Evolutionary conservation across 148 eudicot genomes (phyloP).

Genomic region (Limonium bicolor): DNA sequence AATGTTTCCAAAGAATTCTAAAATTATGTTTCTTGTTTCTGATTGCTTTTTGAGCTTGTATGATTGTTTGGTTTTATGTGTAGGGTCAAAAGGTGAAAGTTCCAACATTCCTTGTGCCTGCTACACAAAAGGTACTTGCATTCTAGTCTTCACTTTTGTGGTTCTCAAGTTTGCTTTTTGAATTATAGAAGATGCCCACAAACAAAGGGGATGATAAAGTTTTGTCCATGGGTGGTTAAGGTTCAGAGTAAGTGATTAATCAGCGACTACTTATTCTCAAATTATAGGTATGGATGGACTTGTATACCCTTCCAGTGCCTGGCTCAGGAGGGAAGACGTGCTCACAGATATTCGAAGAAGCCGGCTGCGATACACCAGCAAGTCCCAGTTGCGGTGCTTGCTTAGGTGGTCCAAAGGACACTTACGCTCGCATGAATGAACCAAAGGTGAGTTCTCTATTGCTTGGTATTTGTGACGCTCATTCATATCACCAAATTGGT

Average conservation of each 20-base stretch:
- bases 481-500: too few relatives aligned
- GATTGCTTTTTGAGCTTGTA: too few relatives aligned
- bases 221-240: too few relatives aligned
- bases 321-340: constrained; percentile 98
- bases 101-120: constrained; percentile 94
- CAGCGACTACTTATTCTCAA: too few relatives aligned
- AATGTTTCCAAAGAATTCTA: too few relatives aligned
- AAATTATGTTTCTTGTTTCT: too few relatives aligned
- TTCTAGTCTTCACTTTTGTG: neutral
- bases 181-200: too few relatives aligned
- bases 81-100: constrained; percentile 97
- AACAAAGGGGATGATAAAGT: too few relatives aligned
- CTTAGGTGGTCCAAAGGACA: constrained; percentile 94
- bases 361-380: constrained; percentile 96
- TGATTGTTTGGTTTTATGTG: constrained; percentile 5
- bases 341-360: constrained; percentile 93
- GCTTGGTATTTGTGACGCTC: too few relatives aligned
- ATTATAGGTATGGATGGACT: constrained; percentile 91
- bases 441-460: constrained; percentile 48
- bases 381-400: constrained; percentile 99
- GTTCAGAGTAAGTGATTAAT: too few relatives aligned
- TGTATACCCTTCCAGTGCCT: constrained; percentile 81
- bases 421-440: constrained; percentile 93
- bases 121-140: constrained; percentile 80
- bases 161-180: too few relatives aligned